These are phyloP conservation scores for Erodium texanum DNA, from an alignment of 441 rosid genomes.

Conservation along the genomic window DNA sequence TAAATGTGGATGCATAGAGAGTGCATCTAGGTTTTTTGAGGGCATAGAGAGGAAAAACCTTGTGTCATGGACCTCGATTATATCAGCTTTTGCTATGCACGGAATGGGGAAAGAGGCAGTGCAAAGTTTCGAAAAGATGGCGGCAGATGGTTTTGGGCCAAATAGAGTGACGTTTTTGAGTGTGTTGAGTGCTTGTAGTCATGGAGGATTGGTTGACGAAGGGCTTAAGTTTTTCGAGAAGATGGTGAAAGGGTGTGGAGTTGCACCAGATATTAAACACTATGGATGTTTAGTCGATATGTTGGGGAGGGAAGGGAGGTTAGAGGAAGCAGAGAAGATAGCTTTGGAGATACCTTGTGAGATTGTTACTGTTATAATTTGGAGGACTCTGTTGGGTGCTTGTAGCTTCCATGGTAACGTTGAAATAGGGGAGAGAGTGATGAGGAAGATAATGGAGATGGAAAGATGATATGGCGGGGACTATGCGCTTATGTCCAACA, in stretches of 20 bases:
- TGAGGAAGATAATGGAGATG: too few relatives aligned
- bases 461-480: too few relatives aligned
- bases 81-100: not conserved
- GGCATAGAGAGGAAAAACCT: not conserved
- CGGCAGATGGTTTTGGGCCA: not conserved
- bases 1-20: not conserved
- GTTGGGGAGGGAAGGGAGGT: constrained; percentile 71
- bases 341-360: too few relatives aligned
- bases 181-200: constrained; percentile 77
- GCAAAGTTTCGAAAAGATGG: not conserved
- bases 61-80: not conserved
- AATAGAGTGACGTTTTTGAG: constrained; percentile 34
- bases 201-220: constrained; percentile 71
- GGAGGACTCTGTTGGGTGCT: too few relatives aligned
- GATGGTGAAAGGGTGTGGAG: constrained; percentile 44
- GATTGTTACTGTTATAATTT: too few relatives aligned
- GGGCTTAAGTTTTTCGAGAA: constrained; percentile 55
- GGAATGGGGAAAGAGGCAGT: not conserved
- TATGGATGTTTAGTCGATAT: constrained; percentile 76
- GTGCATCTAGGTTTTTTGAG: not conserved
- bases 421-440: too few relatives aligned
- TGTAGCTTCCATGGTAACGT: too few relatives aligned
- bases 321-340: constrained; percentile 59
- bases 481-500: too few relatives aligned
- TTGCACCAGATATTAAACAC: constrained; percentile 54